Conservation (phyloP, 164 flowering plant species). For the Nelumbo lutea region DNA sequence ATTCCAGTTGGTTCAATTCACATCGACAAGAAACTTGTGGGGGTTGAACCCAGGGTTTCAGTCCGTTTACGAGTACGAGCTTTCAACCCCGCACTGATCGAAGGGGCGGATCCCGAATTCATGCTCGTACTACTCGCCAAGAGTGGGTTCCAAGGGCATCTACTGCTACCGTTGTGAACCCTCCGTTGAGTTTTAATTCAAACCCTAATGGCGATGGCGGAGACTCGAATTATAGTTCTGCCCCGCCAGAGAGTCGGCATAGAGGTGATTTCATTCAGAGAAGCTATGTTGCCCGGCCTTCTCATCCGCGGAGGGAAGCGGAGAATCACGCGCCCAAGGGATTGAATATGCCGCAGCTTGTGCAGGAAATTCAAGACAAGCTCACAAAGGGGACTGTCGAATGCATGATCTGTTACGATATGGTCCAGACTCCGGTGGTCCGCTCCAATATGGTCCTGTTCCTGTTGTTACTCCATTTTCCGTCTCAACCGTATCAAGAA, state of each 20-base stretch:
- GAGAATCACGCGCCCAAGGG: constrained; percentile 21
- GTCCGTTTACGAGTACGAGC: constrained; percentile 23
- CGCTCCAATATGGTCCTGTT: constrained; percentile 90
- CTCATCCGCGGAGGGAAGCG: constrained; percentile 14
- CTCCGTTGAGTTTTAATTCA: constrained; percentile 4
- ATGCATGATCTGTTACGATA: constrained; percentile 98
- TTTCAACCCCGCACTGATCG: constrained; percentile 39
- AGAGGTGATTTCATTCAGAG: constrained; percentile 24
- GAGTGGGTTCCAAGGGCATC: constrained; percentile 67
- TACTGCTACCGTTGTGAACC: constrained; percentile 7
- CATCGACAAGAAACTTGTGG: not conserved
- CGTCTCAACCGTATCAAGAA: constrained; percentile 81
- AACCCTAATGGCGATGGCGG: constrained; percentile 18
- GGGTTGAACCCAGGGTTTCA: not conserved
- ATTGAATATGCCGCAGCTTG: constrained; percentile 63
- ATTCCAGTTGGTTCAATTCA: not conserved
- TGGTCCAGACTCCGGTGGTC: constrained; percentile 56
- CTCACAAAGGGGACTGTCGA: constrained; percentile 67
- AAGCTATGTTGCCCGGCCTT: constrained; percentile 18
- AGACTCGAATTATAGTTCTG: constrained; percentile 8
- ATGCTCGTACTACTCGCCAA: constrained; percentile 31
- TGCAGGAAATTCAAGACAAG: constrained; percentile 91
- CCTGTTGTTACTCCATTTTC: constrained; percentile 85
- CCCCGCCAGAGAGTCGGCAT: constrained; percentile 13
- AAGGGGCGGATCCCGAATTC: constrained; percentile 36